Percentiles rank a stretch among this genome's conserved stretches.
Evolutionary conservation across 108 stramenopile genomes (phyloP).

Genomic region (Stephanodiscus minutulus): DNA sequence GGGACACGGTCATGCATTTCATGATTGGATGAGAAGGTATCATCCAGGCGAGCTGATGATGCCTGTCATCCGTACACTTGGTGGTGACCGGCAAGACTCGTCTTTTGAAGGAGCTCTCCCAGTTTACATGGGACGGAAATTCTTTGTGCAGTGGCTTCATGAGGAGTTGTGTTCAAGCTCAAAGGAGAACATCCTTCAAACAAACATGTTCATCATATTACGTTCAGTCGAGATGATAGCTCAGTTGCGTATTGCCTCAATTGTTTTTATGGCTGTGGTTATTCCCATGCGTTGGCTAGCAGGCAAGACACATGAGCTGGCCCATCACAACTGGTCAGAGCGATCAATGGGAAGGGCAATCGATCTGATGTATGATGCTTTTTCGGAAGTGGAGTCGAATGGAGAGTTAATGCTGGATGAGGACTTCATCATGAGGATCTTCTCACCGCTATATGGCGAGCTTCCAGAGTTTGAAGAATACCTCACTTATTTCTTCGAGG

Average conservation of each 20-base stretch:
- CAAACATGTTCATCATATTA: constrained; percentile 2
- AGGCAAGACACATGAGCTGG: constrained; percentile 20
- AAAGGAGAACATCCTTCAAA: constrained; percentile 10
- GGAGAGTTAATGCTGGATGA: background rate
- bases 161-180: background rate
- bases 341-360: constrained; percentile 13
- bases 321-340: constrained; percentile 10
- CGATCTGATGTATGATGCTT: constrained; percentile 5
- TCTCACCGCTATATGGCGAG: constrained; percentile 1
- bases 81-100: constrained; percentile 3
- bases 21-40: background rate
- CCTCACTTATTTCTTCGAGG: background rate
- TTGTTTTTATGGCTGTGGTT: constrained; percentile 2
- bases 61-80: constrained; percentile 1
- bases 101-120: constrained; percentile 3
- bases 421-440: constrained; percentile 12
- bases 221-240: constrained; percentile 3
- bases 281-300: constrained; percentile 10
- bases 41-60: constrained; percentile 1
- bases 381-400: constrained; percentile 1
- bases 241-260: constrained; percentile 3
- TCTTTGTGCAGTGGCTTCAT: background rate
- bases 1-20: constrained; percentile 1
- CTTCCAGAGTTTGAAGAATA: constrained; percentile 13
- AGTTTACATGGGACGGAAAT: background rate